Evolutionary conservation across 176 grass and related monocot species (phyloP), one percentile per base, ranked within the genome.

Genomic region (Oropetium thomaeum): DNA sequence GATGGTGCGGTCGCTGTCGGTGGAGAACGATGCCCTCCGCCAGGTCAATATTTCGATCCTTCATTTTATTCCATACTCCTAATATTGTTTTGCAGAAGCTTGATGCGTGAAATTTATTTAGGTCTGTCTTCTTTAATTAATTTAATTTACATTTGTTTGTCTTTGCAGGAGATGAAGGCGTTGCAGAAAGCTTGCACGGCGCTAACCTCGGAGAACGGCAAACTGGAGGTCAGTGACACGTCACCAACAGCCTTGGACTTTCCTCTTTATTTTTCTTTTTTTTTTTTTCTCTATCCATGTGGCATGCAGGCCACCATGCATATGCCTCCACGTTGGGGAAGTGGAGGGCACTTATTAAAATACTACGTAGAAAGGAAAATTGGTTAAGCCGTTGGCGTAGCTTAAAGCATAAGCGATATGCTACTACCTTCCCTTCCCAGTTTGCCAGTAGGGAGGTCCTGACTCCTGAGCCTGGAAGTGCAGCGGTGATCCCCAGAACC

Each of bases 11-110:
- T 81, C 85, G 41, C 81, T 91, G 89, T 52, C 69, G 37, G 81
- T 77, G 55, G 89, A 88, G 62, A 91, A 84, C 67, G 89, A 68
- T 42, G 73, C 69, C 52, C 89, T 91, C 29, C 89, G 80, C 34
- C 28, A 85, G 89, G 89, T 91, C 22, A 60, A 7, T 22, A 53
- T 6, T 35, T 75, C n/a, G 5, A 61, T 51, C 42, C 41, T 40
- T 41, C 8, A 12, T 49, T 22, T 32, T 43, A 34, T 22, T 7
- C n/a, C n/a, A n/a, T n/a, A n/a, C n/a, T n/a, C n/a, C n/a, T n/a
- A n/a, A n/a, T n/a, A 10, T 20, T 20, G 13, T 44, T 67, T 30
- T 43, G 1, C 4, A 45, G 3, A 33, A 43, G 10, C 15, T 48
- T 47, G 38, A 22, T 31, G 17, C 26, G 13, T 25, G 1, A 39